Evolutionary conservation across 805 yeast species (phyloP), one percentile per base, ranked within the genome.

Genomic region (Wickerhamomyces bovis): DNA sequence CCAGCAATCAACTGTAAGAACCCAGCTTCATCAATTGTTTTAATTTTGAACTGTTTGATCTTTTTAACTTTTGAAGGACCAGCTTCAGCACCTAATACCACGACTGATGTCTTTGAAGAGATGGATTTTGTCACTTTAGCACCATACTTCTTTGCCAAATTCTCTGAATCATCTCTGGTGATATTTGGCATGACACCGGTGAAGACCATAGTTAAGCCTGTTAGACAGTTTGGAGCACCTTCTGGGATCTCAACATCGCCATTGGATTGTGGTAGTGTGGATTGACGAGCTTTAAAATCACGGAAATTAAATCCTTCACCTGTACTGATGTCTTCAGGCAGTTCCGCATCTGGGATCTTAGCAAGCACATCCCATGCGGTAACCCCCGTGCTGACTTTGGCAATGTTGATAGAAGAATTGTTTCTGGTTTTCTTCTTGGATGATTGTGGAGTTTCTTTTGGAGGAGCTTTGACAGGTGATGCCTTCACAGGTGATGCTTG

Each of bases 71-170:
- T 94, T n/a, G 89, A 81, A 2, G 98, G 97, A 0, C 99, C 99
- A 2, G 99, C 98, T 54, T 94, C 97, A 44, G 77, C 89, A 8
- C 99, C 99, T 26, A 94, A 72, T 1, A 94, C 97, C 2, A 92
- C 96, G 41, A 89, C 72, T 21, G 89, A 78, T 1, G 99, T 94
- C 58, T 84, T 87, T 11, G 88, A 80, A 46, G 94, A 85, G 22
- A 92, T 83, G 0, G 96, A 78, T 55, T 87, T 81, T 5, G 95
- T 87, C 16, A 92, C 95, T 56, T 82, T 82, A 4, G 96, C 99
- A 15, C 99, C 99, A 58, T 92, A 89, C 52, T 77, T 75, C 56
- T 87, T 83, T 6, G 97, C 96, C 12, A 86, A 60, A 21, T 76
- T 71, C 58, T 87, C 95, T 25, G 90, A 82, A 19, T 78, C 81